phyloP scores from a whole-genome alignment of 192 early-diverging fungal genomes.

The Coemansia sp. region DNA sequence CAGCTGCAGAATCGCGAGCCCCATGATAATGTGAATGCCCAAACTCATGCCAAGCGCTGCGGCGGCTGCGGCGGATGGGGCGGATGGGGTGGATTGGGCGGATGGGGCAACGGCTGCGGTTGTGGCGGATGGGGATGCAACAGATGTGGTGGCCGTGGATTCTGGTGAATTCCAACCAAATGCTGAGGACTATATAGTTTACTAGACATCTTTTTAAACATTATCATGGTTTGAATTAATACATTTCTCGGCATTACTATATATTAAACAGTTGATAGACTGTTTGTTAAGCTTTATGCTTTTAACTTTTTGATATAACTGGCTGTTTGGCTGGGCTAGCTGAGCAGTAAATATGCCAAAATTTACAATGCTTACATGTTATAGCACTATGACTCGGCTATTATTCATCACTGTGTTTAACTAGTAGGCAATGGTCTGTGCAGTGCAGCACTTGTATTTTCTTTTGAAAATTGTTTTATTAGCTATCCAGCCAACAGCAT shows the following conservation, averaged over 20 bases:
- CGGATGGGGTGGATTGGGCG: background rate
- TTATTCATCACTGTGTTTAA: too few relatives aligned
- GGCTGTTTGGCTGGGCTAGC: too few relatives aligned
- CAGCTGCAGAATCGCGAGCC: background rate
- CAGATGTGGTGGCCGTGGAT: background rate
- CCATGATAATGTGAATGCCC: background rate
- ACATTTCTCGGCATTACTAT: background rate
- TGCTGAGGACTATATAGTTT: background rate
- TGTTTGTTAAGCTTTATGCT: too few relatives aligned
- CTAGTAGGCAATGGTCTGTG: too few relatives aligned
- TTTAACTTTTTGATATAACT: too few relatives aligned
- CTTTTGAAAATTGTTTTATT: too few relatives aligned
- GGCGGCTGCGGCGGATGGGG: background rate
- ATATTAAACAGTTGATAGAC: background rate
- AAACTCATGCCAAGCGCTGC: background rate
- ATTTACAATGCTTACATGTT: too few relatives aligned
- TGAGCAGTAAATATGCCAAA: too few relatives aligned
- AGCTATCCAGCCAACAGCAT: too few relatives aligned
- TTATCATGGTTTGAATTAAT: background rate
- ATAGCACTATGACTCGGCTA: too few relatives aligned
- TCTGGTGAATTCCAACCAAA: background rate
- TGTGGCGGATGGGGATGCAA: background rate
- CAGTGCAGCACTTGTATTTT: too few relatives aligned
- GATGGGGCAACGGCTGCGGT: background rate
- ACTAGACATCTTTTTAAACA: background rate